phyloP scores from a whole-genome alignment of 129 eudicot genomes.

The Centrapalus pauciflorus region DNA sequence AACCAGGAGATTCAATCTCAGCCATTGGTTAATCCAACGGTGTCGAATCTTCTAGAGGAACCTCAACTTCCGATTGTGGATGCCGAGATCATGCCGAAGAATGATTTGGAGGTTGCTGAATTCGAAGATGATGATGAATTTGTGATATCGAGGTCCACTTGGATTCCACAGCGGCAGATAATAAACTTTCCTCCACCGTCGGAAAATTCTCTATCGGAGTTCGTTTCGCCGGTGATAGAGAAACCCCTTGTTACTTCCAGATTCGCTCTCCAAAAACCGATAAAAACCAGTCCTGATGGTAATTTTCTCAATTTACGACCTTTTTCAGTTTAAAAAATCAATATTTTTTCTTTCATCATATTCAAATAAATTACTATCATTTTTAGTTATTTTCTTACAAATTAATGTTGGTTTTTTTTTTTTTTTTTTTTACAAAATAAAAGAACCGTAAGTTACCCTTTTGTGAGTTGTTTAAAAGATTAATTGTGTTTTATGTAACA shows the following conservation, averaged over 20 bases:
- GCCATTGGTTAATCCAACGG: conserved; percentile 14
- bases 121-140: conserved; percentile 14
- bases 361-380: no score
- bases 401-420: no score
- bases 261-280: conserved; percentile 40
- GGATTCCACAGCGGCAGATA: conserved; percentile 21
- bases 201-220: conserved; percentile 3
- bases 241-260: conserved; percentile 42
- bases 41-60: conserved; percentile 11
- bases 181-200: not conserved
- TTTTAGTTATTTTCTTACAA: no score
- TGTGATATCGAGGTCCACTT: conserved; percentile 29
- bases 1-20: conserved; percentile 6
- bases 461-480: no score
- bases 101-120: not conserved
- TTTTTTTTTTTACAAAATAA: no score
- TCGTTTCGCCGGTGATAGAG: conserved; percentile 7
- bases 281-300: conserved; percentile 48
- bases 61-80: conserved; percentile 1
- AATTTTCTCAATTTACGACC: not conserved
- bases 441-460: no score
- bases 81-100: conserved; percentile 17
- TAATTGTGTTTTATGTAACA: no score
- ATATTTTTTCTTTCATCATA: no score
- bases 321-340: no score